Conservation (phyloP, 345 rosid genomes). For the Geranium brycei region DNA sequence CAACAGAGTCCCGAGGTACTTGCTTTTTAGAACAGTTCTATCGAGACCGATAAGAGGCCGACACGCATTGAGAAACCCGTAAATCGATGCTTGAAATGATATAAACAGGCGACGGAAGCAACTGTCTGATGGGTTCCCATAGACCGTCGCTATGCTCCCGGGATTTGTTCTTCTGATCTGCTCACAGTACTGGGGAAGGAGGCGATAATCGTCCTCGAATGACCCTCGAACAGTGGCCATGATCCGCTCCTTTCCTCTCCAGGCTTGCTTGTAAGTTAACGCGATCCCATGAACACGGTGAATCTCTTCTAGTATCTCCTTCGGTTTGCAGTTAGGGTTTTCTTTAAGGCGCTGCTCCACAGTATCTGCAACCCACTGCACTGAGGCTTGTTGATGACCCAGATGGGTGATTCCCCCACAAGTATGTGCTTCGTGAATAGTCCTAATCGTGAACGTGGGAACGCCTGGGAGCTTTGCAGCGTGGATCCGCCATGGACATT, state of each 20-base stretch:
- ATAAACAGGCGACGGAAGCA: conserved; percentile 95
- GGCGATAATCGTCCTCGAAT: conserved; percentile 87
- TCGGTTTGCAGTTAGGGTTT: conserved; percentile 91
- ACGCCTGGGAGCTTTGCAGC: conserved; percentile 98
- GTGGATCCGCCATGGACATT: conserved; percentile 97
- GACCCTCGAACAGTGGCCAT: conserved; percentile 99
- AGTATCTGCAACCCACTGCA: conserved; percentile 94
- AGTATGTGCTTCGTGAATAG: conserved; percentile 68
- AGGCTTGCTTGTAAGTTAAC: conserved; percentile 92
- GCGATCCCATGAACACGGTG: conserved; percentile 91
- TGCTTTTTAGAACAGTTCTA: conserved; percentile 74
- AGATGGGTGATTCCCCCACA: conserved; percentile 95
- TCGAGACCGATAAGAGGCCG: conserved; percentile 90
- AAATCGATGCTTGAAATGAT: conserved; percentile 94
- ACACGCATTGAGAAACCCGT: conserved; percentile 90
- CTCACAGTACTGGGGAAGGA: conserved; percentile 90
- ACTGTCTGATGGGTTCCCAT: conserved; percentile 54
- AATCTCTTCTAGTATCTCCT: conserved; percentile 95
- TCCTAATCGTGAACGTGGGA: conserved; percentile 89
- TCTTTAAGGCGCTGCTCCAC: conserved; percentile 86
- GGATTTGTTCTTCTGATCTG: conserved; percentile 84
- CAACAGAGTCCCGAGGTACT: conserved; percentile 86
- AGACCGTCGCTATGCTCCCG: conserved; percentile 82
- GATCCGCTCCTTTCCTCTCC: conserved; percentile 98
- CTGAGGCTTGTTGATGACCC: conserved; percentile 98